Evolutionary conservation across 192 early-diverging fungal species (phyloP), one percentile per base, ranked within the genome.

Genomic region (Podila horticola): DNA sequence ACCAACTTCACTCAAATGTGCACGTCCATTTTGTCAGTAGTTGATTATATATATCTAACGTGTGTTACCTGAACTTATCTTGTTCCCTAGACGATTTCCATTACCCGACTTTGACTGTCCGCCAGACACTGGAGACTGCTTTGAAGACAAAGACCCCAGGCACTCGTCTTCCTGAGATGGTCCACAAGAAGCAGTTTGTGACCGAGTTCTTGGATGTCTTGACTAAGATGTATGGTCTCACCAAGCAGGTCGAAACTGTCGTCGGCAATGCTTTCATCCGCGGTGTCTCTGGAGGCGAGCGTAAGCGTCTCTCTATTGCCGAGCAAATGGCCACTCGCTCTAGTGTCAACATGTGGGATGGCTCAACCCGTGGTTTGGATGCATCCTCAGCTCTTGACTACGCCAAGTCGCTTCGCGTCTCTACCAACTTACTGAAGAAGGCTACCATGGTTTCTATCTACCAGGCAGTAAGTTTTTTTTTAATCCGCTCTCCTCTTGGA

Each of bases 341-440:
- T 28, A 67, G 71, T 4, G 28, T 93, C 69, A 89, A 91, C 58
- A 82, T 90, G 51, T 93, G 91, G 91, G 92, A 93, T 69, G 88
- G 91, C 13, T 90, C 89, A 66, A 95, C 94, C 12, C 86, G 88
- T 41, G 95, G 95, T 57, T 85, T 96, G 57, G 95, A 96, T 85
- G 91, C 93, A 20, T 93, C 92, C 58, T 93, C 92, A 6, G 93
- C 95, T 51, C 85, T 96, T 13, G 94, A 96, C 77, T 96, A 93
- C 59, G 89, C 93, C 64, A 88, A 91, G 58, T 92, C 89, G 22
- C 86, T 96, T 45, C 91, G 94, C 60, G 91, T 94, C 65, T 87
- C 87, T 85, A 89, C 92, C 31, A 91, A 94, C 69, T 85, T 93
- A 55, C 83, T 91, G 67, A 83, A 90, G 28, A 91, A 91, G 74